Evolutionary conservation across 2,329 filamentous ascomycete genomes (phyloP), one percentile per base, ranked within the genome.

Genomic region (Blastomyces parvus): DNA sequence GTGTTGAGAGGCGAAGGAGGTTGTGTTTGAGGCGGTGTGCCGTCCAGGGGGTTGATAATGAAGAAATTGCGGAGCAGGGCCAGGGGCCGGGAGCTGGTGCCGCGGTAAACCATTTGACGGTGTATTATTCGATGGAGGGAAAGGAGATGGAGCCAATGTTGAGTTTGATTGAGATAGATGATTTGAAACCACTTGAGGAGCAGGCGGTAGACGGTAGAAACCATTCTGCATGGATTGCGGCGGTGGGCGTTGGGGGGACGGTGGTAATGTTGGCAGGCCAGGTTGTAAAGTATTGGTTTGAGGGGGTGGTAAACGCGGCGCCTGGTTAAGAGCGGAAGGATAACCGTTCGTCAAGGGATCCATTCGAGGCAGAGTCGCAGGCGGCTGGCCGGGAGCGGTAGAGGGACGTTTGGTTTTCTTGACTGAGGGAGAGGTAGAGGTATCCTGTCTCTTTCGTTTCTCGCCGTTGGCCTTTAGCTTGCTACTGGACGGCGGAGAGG

Each of bases 401-500:
- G 55, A 40, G 6, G 62, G 57, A 59, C 59, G 52, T 46, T 52
- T 50, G 19, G 66, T 64, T 55, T 71, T 69, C 64, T 71, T 74
- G 48, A 69, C 67, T 30, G 73, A 68, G 3, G 72, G 69, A 19
- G 67, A 62, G 27, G 68, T 66, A 42, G 66, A 64, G 17, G 67
- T 59, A 46, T 67, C 67, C 27, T 65, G 46, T 46, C 65, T 66
- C 62, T 70, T 68, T 7, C 65, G 64, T 63, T 72, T 69, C 44
- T 68, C 65, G 44, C 65, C 68, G 36, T 62, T 66, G 33, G 66
- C 59, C 8, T 38, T 42, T 58, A 9, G 36, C 55, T 64, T 61
- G 42, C 46, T 60, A 40, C 69, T 66, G 19, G 73, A 70, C 17
- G 74, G 71, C 65, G 81, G 80, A 11, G 81, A 82, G 11, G 78